Conservation (phyloP, 129 eudicot species). For the Centaurea solstitialis region DNA sequence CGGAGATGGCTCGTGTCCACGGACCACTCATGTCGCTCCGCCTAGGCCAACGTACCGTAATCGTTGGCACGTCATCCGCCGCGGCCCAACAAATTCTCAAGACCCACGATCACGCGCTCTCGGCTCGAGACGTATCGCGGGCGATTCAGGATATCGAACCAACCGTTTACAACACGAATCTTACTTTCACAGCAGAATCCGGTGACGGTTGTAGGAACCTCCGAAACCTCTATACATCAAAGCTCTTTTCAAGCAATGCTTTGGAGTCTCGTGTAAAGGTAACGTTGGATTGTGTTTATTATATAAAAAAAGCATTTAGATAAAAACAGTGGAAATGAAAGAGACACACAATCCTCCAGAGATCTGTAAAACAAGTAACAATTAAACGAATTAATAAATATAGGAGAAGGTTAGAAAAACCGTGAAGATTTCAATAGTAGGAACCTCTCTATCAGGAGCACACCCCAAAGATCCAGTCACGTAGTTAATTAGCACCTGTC, state of each 20-base stretch:
- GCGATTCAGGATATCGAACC: not conserved
- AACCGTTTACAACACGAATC: conserved; percentile 10
- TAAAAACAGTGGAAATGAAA: no score
- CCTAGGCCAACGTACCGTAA: conserved; percentile 18
- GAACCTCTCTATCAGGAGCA: no score
- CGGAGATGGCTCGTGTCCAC: conserved; percentile 31
- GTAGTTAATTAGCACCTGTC: no score
- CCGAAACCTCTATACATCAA: conserved; percentile 24
- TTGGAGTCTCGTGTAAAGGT: conserved; percentile 33
- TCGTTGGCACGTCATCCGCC: conserved; percentile 43
- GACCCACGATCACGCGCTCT: conserved; percentile 33
- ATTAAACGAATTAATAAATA: no score
- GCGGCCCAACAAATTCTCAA: conserved; percentile 50
- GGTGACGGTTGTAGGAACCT: conserved; percentile 30
- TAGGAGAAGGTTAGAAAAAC: no score
- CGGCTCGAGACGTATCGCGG: conserved; percentile 28
- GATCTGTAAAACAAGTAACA: no score
- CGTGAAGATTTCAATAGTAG: no score
- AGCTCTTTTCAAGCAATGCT: conserved; percentile 40
- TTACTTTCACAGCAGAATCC: conserved; percentile 12
- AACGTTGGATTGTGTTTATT: no score
- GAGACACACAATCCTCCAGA: no score
- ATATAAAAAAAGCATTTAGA: no score
- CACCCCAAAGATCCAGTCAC: no score
- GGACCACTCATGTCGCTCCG: conserved; percentile 49